These are phyloP conservation scores for Thielaviopsis euricoi DNA, from an alignment of 2,329 filamentous ascomycete genomes.

Conservation along the genomic window DNA sequence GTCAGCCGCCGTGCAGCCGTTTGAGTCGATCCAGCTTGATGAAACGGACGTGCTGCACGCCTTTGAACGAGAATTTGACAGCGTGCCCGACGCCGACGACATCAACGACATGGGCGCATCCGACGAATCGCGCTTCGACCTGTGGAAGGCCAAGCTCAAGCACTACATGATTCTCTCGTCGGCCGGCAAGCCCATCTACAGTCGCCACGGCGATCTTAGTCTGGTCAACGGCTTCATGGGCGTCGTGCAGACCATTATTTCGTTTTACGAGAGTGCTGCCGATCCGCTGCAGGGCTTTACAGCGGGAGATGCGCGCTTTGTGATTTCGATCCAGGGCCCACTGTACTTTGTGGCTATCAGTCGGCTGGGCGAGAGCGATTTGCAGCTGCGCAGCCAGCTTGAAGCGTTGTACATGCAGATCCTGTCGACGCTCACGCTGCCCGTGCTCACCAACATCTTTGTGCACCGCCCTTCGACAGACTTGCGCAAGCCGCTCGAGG, in stretches of 20 bases:
- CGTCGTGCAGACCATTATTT: constrained; percentile 92
- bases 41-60: constrained; percentile 40
- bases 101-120: constrained; percentile 21
- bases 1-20: constrained; percentile 40
- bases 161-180: constrained; percentile 95
- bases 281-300: constrained; percentile 71
- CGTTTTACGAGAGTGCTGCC: constrained; percentile 72
- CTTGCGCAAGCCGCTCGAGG: constrained; percentile 72
- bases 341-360: constrained; percentile 91
- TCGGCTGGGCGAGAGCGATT: constrained; percentile 77
- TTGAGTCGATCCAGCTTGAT: constrained; percentile 33
- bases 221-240: constrained; percentile 90
- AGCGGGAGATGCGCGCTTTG: constrained; percentile 73
- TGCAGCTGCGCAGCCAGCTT: constrained; percentile 71
- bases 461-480: constrained; percentile 85
- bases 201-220: constrained; percentile 76
- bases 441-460: constrained; percentile 74
- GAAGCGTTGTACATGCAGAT: constrained; percentile 98
- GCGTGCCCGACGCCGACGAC: constrained; percentile 37
- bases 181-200: constrained; percentile 94
- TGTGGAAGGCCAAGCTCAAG: constrained; percentile 87
- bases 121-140: constrained; percentile 44
- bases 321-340: constrained; percentile 69
- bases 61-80: constrained; percentile 66
- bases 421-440: constrained; percentile 81